Evolutionary conservation across 164 flowering plant genomes (phyloP).

Genomic region (Stephania japonica): DNA sequence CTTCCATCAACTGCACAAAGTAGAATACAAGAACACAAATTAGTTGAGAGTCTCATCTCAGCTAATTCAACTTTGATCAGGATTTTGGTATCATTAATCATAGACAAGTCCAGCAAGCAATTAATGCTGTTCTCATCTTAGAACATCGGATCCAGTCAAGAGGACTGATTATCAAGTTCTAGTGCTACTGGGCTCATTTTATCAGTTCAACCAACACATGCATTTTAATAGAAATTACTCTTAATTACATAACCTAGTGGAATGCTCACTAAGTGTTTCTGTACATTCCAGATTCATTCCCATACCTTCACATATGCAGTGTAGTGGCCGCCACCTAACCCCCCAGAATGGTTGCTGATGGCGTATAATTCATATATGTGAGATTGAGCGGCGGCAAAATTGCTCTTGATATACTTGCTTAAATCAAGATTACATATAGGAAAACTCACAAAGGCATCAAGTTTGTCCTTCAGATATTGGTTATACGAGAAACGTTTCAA

Average conservation of each 20-base stretch:
- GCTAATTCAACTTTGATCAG: not conserved
- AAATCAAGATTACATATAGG: slow-evolving; percentile 79
- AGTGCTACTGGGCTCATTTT: not conserved
- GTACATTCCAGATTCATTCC: not conserved
- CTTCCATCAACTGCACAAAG: slow-evolving; percentile 61
- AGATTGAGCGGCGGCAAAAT: slow-evolving; percentile 33
- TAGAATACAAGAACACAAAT: not conserved
- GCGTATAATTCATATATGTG: slow-evolving; percentile 82
- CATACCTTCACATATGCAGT: slow-evolving; percentile 89
- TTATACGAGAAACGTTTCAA: slow-evolving; percentile 88
- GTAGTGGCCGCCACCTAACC: slow-evolving; percentile 97
- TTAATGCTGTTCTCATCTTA: too few relatives aligned
- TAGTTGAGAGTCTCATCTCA: not conserved
- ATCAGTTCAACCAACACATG: not conserved
- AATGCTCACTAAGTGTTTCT: not conserved
- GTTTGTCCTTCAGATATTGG: slow-evolving; percentile 77
- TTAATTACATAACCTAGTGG: not conserved
- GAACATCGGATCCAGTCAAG: too few relatives aligned
- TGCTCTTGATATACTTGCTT: slow-evolving; percentile 61
- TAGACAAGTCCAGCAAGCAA: not conserved
- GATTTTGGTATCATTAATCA: not conserved
- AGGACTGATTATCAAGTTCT: too few relatives aligned
- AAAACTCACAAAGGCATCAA: slow-evolving; percentile 83
- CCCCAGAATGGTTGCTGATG: slow-evolving; percentile 96
- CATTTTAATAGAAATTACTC: not conserved